phyloP scores from a whole-genome alignment of 768 basidiomycete species.

The Boletus huronensis region DNA sequence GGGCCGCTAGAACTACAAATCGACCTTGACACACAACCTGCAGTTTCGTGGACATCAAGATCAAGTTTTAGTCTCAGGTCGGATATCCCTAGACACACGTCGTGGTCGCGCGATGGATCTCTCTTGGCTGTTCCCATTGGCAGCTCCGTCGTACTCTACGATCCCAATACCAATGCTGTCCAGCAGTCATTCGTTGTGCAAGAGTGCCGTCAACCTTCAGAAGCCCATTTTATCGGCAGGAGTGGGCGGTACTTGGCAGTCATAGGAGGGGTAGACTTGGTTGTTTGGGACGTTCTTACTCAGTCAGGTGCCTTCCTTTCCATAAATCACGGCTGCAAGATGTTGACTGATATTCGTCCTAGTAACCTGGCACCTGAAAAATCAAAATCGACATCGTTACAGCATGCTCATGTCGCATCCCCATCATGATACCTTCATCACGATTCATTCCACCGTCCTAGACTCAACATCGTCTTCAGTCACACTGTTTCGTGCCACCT shows the following conservation, averaged over 20 bases:
- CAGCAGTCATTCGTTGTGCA: constrained; percentile 58
- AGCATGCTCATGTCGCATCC: constrained; percentile 53
- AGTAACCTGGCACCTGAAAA: constrained; percentile 61
- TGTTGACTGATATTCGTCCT: constrained; percentile 1
- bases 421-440: constrained; percentile 53
- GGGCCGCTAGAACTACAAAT: not conserved
- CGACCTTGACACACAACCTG: not conserved
- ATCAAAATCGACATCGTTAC: constrained; percentile 35
- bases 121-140: constrained; percentile 74
- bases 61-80: constrained; percentile 68
- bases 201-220: constrained; percentile 44
- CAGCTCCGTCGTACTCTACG: constrained; percentile 68
- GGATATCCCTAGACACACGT: constrained; percentile 59
- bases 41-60: constrained; percentile 71
- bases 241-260: constrained; percentile 70
- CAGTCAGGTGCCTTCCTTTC: constrained; percentile 46
- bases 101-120: constrained; percentile 86
- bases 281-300: constrained; percentile 70
- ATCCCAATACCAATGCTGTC: constrained; percentile 58
- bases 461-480: constrained; percentile 38
- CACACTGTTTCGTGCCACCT: constrained; percentile 46
- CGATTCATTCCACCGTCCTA: constrained; percentile 42
- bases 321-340: not conserved
- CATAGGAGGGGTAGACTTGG: constrained; percentile 44
- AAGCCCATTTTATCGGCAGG: constrained; percentile 63